Base-by-base conservation (phyloP, 2,329 filamentous ascomycete species). In the Hypoxylon sp. region DNA sequence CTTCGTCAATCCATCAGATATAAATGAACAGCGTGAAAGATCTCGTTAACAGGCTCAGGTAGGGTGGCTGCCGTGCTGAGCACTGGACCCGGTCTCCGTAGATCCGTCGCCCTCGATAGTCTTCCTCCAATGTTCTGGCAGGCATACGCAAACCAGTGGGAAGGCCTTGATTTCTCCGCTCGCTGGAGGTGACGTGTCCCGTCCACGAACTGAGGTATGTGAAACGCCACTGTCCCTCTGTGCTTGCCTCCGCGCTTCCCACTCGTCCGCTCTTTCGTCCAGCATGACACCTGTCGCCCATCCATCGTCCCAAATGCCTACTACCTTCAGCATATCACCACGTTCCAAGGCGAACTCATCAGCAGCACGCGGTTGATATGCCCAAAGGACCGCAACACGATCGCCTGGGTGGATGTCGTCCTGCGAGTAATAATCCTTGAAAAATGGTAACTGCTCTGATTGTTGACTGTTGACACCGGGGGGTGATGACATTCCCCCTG, bases 261-360 rank as follows among this genome's bases (percentile, higher is more conserved):
- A 98, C 71, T 98, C 93, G 68, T 98, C 95, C 2, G 94, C 94
- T 61, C 89, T 87, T 75, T 97, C 93, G 59, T 91, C 87, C 62
- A 97, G 83, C 77, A 97, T 86, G 61, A 98, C 87, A 75, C 96
- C 96, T 1, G 96, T 99, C 10, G 96, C 96, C 96, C 96, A 99
- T 51, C 96, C 96, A 79, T 99, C 96, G 76, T 99, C 96, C 96
- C 96, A 99, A 73, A 99, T 99, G 69, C 96, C 96, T 32, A 98
- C 92, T 13, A 99, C 91, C 82, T 98, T 98, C 76, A 99, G 87
- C 94, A 99, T 98, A 78, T 99, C 96, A 59, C 96, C 96, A 65
- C 96, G 90, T 75, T 98, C 96, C 39, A 99, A 85, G 42, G 93
- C 86, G 77, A 98, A 98, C 78, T 99, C 96, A 76, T 99, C 96